Evolutionary conservation across 108 stramenopile genomes (phyloP).

Genomic region (Schizochytrium sp.): DNA sequence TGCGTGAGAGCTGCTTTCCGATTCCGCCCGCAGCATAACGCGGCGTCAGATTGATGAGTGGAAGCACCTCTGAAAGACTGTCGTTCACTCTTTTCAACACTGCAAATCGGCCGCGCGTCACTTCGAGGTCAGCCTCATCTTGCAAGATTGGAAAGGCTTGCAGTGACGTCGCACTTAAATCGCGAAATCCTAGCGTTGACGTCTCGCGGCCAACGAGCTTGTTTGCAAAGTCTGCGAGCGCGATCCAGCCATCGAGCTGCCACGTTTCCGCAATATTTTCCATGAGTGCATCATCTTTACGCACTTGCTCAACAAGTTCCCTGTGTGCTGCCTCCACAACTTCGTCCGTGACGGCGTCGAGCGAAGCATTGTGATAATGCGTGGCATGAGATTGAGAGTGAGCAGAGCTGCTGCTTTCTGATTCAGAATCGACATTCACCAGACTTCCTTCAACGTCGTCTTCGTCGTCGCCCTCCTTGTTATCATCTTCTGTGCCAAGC

Average conservation of each 20-base stretch:
- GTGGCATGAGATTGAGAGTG: neutral
- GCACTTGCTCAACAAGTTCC: neutral
- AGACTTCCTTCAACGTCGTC: neutral
- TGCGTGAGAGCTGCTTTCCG: neutral
- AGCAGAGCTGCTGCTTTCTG: neutral
- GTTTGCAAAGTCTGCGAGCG: neutral
- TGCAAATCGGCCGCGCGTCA: neutral
- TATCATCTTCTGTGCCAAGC: no score
- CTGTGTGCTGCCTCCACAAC: neutral
- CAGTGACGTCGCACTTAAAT: neutral
- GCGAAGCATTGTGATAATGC: neutral
- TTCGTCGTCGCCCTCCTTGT: no score
- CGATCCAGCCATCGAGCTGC: neutral
- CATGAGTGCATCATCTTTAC: neutral
- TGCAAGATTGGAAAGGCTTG: neutral
- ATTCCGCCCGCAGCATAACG: neutral
- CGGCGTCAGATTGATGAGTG: neutral
- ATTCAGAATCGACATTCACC: neutral
- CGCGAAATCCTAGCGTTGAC: neutral
- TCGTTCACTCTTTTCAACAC: neutral
- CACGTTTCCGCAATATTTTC: neutral
- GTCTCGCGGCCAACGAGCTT: neutral
- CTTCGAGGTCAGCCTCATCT: neutral
- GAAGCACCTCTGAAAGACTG: slow-evolving; percentile 1
- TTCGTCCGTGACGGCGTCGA: neutral